phyloP scores from a whole-genome alignment of 768 basidiomycete species.

The Termitomyces heimii region DNA sequence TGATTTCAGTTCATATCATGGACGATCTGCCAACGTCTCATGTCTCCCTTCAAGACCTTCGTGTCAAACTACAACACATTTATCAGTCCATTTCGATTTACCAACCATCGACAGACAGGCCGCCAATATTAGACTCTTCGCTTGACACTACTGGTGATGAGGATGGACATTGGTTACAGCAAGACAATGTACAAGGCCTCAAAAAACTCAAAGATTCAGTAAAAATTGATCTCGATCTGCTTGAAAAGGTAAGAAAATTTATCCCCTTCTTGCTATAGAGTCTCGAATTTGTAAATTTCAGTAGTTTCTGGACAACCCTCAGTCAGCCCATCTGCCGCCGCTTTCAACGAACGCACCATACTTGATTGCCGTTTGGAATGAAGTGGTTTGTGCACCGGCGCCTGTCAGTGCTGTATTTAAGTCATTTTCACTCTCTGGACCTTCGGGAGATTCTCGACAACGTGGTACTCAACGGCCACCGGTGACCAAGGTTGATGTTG shows the following conservation, averaged over 20 bases:
- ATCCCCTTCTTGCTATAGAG: not conserved
- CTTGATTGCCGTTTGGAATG: slow-evolving; percentile 77
- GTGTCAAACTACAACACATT: slow-evolving; percentile 24
- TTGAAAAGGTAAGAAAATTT: slow-evolving; percentile 33
- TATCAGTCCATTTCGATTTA: slow-evolving; percentile 30
- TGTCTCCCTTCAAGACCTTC: slow-evolving; percentile 25
- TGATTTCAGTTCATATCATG: not conserved
- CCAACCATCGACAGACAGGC: slow-evolving; percentile 28
- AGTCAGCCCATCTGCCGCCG: slow-evolving; percentile 37
- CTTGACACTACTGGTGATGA: slow-evolving; percentile 26
- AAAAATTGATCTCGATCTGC: slow-evolving; percentile 36
- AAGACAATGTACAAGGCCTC: slow-evolving; percentile 37
- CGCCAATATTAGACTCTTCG: slow-evolving; percentile 43
- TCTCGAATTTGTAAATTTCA: slow-evolving; percentile 20
- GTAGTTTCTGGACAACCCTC: slow-evolving; percentile 59
- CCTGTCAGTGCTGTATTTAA: slow-evolving; percentile 58
- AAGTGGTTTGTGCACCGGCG: slow-evolving; percentile 53
- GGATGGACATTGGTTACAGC: slow-evolving; percentile 36
- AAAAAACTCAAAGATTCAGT: slow-evolving; percentile 41
- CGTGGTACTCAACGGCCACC: slow-evolving; percentile 19
- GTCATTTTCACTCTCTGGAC: slow-evolving; percentile 30
- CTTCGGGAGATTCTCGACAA: slow-evolving; percentile 12
- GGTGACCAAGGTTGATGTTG: slow-evolving; percentile 73
- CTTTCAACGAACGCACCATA: slow-evolving; percentile 78
- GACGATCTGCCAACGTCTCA: slow-evolving; percentile 13